Conservation (phyloP, 106 monocot species). For the Apostasia shenzhenica region DNA sequence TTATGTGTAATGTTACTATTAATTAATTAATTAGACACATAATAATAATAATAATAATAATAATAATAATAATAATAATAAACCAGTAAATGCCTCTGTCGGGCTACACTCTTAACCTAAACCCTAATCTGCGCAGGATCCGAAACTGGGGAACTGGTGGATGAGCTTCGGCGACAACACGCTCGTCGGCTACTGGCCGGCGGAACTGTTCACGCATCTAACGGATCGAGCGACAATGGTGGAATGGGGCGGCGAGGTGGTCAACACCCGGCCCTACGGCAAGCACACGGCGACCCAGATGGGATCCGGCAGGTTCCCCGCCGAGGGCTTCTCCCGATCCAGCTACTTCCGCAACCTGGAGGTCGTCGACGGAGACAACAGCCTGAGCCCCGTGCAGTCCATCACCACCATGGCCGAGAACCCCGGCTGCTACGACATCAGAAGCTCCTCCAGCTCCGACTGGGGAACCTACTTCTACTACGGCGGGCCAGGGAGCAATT, state of each 20-base stretch:
- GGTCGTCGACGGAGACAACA: constrained; percentile 83
- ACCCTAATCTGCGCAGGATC: constrained; percentile 37
- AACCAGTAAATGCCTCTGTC: too few species aligned
- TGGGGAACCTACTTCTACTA: constrained; percentile 97
- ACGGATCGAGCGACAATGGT: constrained; percentile 89
- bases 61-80: too few species aligned
- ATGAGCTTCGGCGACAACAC: constrained; percentile 72
- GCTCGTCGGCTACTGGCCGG: constrained; percentile 96
- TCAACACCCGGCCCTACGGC: constrained; percentile 53
- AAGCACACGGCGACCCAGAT: constrained; percentile 84
- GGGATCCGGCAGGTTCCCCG: constrained; percentile 92
- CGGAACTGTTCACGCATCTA: constrained; percentile 93
- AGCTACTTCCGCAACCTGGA: constrained; percentile 93
- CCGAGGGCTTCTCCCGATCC: constrained; percentile 56
- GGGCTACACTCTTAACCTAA: too few species aligned
- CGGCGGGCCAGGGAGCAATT: constrained; percentile 83
- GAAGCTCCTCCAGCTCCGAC: constrained; percentile 39
- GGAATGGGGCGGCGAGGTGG: constrained; percentile 97
- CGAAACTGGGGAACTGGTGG: constrained; percentile 94
- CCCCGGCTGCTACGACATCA: constrained; percentile 80
- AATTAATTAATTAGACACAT: too few species aligned
- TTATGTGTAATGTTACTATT: neutral
- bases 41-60: too few species aligned
- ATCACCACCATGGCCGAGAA: constrained; percentile 72
- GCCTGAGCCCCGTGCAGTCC: constrained; percentile 50